A percentile compares a stretch with the other conserved stretches of the same genome.
Evolutionary conservation across 2,329 filamentous ascomycete genomes (phyloP).

Genomic region (Metarhizium anisopliae): DNA sequence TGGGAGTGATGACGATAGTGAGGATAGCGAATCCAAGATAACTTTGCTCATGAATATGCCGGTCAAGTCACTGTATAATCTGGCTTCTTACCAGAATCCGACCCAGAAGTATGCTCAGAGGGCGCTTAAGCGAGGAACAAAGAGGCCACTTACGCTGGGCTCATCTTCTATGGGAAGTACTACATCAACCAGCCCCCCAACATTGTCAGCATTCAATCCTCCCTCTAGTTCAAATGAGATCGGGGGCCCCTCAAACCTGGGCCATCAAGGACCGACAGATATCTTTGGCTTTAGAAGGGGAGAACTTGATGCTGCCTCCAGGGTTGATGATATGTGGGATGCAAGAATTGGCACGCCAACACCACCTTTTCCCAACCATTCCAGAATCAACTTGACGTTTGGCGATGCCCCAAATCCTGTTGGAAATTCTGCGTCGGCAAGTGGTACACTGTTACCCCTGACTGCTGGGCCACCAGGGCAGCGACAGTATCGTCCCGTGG

Average conservation of each 20-base stretch:
- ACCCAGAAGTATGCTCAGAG: constrained; percentile 42
- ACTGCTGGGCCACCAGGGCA: constrained; percentile 47
- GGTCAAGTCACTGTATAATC: constrained; percentile 40
- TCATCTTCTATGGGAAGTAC: constrained; percentile 1
- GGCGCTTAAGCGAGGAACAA: constrained; percentile 27
- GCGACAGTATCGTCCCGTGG: constrained; percentile 37
- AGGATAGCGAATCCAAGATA: constrained; percentile 19
- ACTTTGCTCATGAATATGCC: constrained; percentile 25
- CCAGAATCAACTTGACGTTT: not conserved
- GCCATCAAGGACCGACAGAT: not conserved
- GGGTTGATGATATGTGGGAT: constrained; percentile 1
- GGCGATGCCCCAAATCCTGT: constrained; percentile 1
- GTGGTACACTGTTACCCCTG: constrained; percentile 39
- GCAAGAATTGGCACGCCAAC: constrained; percentile 1
- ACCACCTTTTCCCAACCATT: not conserved
- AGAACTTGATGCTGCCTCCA: constrained; percentile 3
- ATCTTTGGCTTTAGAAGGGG: not conserved
- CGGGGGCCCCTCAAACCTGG: not conserved
- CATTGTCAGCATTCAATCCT: not conserved
- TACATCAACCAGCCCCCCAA: not conserved
- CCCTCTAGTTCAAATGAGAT: not conserved
- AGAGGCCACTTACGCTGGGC: constrained; percentile 9
- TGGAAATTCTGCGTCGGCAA: constrained; percentile 19
- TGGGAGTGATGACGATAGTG: constrained; percentile 15
- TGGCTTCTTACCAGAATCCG: constrained; percentile 48